Evolutionary conservation across 2,329 filamentous ascomycete genomes (phyloP), one percentile per base, ranked within the genome.

Genomic region (Fusarium nanum): DNA sequence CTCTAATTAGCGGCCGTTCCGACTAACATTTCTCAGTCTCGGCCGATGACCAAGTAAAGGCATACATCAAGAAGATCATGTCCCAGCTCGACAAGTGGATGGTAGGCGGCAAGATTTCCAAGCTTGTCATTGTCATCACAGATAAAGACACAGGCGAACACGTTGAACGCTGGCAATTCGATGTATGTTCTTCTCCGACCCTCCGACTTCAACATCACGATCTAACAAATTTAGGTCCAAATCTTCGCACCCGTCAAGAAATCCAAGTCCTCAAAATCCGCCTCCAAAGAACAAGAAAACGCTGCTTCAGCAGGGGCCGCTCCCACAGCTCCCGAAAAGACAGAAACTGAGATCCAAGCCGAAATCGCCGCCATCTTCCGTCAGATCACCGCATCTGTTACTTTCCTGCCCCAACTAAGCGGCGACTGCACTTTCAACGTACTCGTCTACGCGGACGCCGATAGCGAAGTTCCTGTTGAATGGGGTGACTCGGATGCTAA

Each of bases 11-110:
- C 18, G n/a, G 20, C 12, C 5, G 9, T 44, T n/a, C n/a, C 7
- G 27, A 50, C 67, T 71, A 59, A 76, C 62, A 30, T 18, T 11
- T 3, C 0, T 14, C 28, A 90, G 94, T 98, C 54, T 97, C 95
- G 32, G 89, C 94, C 70, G 96, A 99, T 80, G 96, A 98, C 84
- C 95, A 99, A 83, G 96, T 99, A 78, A 97, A 97, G 82, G 93
- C 94, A 32, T 99, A 99, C 83, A 97, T 99, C 85, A 98, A 97
- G 82, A 97, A 97, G 83, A 98, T 99, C 83, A 99, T 98, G 94
- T 91, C 91, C 28, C 96, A 99, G 82, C 89, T 99, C 62, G 95
- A 97, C 83, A 93, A 93, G 79, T 99, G 96, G 96, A 98, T 98
- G 94, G 87, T 94, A 56, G 93, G 92, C 75, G 93, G 94, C 79